A percentile compares a stretch with the other conserved stretches of the same genome.
These are phyloP conservation scores for Scheffersomyces amazonensis DNA, from an alignment of 805 yeast species.

Conservation along the genomic window DNA sequence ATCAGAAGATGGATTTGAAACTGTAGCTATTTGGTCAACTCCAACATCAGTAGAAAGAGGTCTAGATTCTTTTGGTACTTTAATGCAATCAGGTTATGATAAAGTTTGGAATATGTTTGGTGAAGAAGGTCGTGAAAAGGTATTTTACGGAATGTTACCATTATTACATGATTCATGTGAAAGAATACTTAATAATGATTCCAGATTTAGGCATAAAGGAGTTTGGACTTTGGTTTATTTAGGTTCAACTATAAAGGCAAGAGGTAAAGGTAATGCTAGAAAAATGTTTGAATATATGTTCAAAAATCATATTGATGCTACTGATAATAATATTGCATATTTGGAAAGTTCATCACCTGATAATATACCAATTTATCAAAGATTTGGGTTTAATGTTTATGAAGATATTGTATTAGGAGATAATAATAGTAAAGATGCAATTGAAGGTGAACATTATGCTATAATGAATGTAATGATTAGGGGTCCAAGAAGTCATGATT, in stretches of 20 bases:
- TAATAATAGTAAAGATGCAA: conserved; percentile 15
- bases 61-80: conserved; percentile 43
- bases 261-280: conserved; percentile 58
- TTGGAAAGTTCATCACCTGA: conserved; percentile 46
- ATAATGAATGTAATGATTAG: conserved; percentile 45
- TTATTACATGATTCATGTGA: conserved; percentile 48
- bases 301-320: conserved; percentile 41
- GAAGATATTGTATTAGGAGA: conserved; percentile 47
- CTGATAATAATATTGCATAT: conserved; percentile 38
- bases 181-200: conserved; percentile 42
- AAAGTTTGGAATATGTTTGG: conserved; percentile 49
- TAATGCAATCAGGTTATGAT: conserved; percentile 53
- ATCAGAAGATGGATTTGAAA: conserved; percentile 40
- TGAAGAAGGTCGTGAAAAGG: conserved; percentile 45
- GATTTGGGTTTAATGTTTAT: conserved; percentile 48
- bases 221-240: conserved; percentile 45
- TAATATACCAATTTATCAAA: conserved; percentile 53
- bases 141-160: conserved; percentile 50
- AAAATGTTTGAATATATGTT: conserved; percentile 49
- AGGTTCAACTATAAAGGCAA: conserved; percentile 41
- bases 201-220: conserved; percentile 31
- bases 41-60: conserved; percentile 43
- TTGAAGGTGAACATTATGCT: conserved; percentile 39
- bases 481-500: conserved; percentile 31
- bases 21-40: conserved; percentile 53